phyloP scores from a whole-genome alignment of 1,139 yeast species.

The Yamadazyma sp. region DNA sequence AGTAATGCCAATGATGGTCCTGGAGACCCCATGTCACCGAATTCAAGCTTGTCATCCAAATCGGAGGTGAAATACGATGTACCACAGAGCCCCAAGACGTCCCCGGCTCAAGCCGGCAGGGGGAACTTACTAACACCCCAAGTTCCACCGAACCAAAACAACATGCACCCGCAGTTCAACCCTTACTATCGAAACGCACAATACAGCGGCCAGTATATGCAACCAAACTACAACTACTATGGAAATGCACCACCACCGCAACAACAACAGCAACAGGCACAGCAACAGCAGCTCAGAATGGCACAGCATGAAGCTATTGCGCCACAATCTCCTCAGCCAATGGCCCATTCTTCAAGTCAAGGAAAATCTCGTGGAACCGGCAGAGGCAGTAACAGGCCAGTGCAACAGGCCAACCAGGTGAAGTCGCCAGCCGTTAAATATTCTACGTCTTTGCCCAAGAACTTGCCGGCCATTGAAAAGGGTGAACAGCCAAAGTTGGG shows the following conservation, averaged over 20 bases:
- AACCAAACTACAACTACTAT: slow-evolving; percentile 4
- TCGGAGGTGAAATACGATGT: slow-evolving; percentile 34
- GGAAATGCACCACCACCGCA: neutral
- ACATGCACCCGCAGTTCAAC: neutral
- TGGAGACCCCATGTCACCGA: slow-evolving; percentile 26
- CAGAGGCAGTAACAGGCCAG: slow-evolving; percentile 3
- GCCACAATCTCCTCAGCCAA: slow-evolving; percentile 3
- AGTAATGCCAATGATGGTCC: slow-evolving; percentile 4
- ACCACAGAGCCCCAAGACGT: slow-evolving; percentile 46
- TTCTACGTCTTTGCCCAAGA: slow-evolving; percentile 3
- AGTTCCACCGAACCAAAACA: neutral
- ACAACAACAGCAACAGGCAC: neutral
- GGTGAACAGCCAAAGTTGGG: slow-evolving; percentile 70
- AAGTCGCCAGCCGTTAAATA: slow-evolving; percentile 4
- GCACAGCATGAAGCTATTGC: slow-evolving; percentile 2
- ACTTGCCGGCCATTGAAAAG: slow-evolving; percentile 36
- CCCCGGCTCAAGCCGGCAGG: slow-evolving; percentile 22
- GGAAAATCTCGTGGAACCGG: neutral
- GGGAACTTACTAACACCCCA: neutral
- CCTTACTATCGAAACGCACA: slow-evolving; percentile 1
- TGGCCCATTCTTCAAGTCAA: slow-evolving; percentile 3
- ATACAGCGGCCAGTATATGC: slow-evolving; percentile 3
- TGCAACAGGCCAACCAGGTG: neutral
- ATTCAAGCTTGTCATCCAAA: slow-evolving; percentile 38
- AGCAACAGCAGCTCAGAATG: slow-evolving; percentile 11